Evolutionary conservation across 23 red algal species (phyloP), one percentile per base, ranked within the genome.

Genomic region (Gracilaria domingensis): DNA sequence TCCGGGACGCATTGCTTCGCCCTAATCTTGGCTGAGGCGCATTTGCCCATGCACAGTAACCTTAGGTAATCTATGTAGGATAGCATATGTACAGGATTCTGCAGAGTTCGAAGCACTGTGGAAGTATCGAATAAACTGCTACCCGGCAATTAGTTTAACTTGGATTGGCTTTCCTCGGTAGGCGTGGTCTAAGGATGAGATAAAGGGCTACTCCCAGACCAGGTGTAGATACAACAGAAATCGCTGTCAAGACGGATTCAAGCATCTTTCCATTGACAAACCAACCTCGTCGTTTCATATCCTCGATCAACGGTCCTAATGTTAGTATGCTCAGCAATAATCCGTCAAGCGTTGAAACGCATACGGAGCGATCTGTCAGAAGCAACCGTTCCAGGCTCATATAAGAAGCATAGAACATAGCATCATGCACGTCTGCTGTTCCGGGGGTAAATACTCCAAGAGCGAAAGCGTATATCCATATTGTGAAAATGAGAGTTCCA

Each of bases 281-380:
- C 89, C 89, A 92, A 61, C 89, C 89, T 42, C 89, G 77, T 40
- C 89, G 89, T 23, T 49, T 57, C 89, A 92, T 92, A 49, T 92
- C 89, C 30, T 92, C 89, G 23, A 76, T 92, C 28, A 92, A 64
- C 32, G 89, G 89, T n/a, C 89, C 89, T 55, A 77, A 74, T 32
- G 61, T 84, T 24, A 84, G 18, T 35, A 78, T 34, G 29, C 36
- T 58, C 23, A 92, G 75, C 9, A 83, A 8, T 5, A 84, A 8
- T 16, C 62, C 47, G 77, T 92, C 89, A 72, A 92, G 37, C 20
- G 39, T 56, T 66, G 89, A 65, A 18, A 76, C 69, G 53, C 36
- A 61, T 37, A 76, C 69, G 32, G 32, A 77, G 4, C 89, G 89
- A 49, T 92, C 89, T 0, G 69, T 74, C 30, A 6, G 26, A 47